Percentiles rank a stretch among this genome's conserved stretches.
phyloP scores from a whole-genome alignment of 75 land plant genomes.

The Chamaecyparis obtusa region DNA sequence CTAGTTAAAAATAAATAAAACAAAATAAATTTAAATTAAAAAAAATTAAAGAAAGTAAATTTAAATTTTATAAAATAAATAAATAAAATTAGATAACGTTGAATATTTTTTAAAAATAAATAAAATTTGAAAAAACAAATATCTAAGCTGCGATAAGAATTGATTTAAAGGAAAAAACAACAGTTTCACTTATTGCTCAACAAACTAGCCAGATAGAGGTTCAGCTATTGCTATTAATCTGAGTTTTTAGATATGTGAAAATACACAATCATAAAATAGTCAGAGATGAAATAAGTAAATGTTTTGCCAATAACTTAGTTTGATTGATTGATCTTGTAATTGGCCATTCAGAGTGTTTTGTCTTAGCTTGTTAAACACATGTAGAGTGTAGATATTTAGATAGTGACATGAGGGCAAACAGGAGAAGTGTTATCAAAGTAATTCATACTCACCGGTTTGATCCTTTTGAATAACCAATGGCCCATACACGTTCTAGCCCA shows the following conservation, averaged over 20 bases:
- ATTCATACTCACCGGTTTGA: constrained; percentile 58
- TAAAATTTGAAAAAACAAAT: too few species aligned
- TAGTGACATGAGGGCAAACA: neutral
- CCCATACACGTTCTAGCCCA: constrained; percentile 92
- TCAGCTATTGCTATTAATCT: neutral
- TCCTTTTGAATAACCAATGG: constrained; percentile 71
- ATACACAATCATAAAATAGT: neutral
- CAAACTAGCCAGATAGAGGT: neutral
- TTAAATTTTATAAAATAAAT: too few species aligned
- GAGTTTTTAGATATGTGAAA: neutral
- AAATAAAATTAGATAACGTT: too few species aligned
- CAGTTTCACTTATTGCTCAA: neutral
- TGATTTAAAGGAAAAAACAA: neutral
- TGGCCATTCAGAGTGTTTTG: neutral
- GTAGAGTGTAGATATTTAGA: neutral
- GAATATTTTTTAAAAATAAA: too few species aligned
- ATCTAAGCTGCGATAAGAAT: neutral
- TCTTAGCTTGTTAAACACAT: neutral
- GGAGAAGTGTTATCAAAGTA: neutral
- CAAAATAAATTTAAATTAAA: too few species aligned
- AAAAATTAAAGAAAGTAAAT: too few species aligned
- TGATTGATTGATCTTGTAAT: neutral
- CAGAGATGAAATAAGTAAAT: neutral
- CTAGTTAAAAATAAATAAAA: too few species aligned
- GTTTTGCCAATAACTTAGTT: neutral